Evolutionary conservation across 768 basidiomycete genomes (phyloP).

Genomic region (Suillus placidus): DNA sequence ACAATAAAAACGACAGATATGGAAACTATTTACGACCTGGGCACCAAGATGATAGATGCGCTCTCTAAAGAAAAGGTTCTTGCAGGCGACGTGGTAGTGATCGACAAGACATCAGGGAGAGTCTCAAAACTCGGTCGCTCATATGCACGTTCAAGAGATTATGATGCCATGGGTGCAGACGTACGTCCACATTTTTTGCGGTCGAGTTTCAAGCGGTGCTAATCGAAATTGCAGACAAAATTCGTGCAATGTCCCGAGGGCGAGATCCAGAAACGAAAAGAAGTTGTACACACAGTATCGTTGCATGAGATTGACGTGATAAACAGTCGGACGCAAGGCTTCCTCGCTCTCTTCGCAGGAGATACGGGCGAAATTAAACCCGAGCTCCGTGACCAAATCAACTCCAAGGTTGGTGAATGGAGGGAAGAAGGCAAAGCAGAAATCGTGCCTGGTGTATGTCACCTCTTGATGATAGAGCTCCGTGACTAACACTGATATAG

Average conservation of each 20-base stretch:
- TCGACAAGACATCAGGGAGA: slow-evolving; percentile 97
- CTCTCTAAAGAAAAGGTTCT: slow-evolving; percentile 96
- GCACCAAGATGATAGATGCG: slow-evolving; percentile 99
- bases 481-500: slow-evolving; percentile 39
- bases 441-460: slow-evolving; percentile 89
- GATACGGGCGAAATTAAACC: slow-evolving; percentile 99
- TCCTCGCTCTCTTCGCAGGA: slow-evolving; percentile 91
- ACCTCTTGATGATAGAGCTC: neutral
- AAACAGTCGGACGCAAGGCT: slow-evolving; percentile 98
- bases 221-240: slow-evolving; percentile 67
- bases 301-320: slow-evolving; percentile 99
- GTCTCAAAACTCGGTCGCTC: slow-evolving; percentile 95
- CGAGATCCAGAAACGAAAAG: slow-evolving; percentile 96
- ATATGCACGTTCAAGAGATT: slow-evolving; percentile 96
- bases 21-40: slow-evolving; percentile 99
- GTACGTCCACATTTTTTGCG: slow-evolving; percentile 49
- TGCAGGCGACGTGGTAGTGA: slow-evolving; percentile 92
- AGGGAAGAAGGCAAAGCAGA: slow-evolving; percentile 98
- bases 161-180: slow-evolving; percentile 99
- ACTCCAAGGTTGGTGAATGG: slow-evolving; percentile 97
- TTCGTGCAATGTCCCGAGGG: slow-evolving; percentile 99
- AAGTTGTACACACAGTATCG: slow-evolving; percentile 96
- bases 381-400: slow-evolving; percentile 94
- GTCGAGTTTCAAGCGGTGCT: neutral
- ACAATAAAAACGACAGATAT: slow-evolving; percentile 99